Evolutionary conservation across 1,139 yeast species (phyloP).

Genomic region (Eremothecium cymbalariae): DNA sequence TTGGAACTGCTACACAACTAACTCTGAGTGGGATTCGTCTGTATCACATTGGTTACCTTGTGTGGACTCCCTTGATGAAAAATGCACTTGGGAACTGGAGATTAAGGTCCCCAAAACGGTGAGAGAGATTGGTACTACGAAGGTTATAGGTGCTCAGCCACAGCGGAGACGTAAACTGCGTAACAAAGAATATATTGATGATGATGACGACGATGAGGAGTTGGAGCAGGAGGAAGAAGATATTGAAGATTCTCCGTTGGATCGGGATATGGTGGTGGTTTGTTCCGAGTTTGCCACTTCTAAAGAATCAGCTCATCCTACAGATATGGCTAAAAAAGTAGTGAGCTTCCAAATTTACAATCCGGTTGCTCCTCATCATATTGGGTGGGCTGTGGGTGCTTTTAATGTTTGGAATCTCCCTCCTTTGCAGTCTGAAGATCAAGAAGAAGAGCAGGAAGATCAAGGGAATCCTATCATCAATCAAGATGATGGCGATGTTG

Average conservation of each 20-base stretch:
- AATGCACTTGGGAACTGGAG: conserved; percentile 88
- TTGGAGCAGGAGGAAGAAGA: conserved; percentile 32
- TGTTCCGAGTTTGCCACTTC: conserved; percentile 62
- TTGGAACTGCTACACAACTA: conserved; percentile 86
- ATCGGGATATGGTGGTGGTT: conserved; percentile 50
- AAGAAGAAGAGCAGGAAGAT: conserved; percentile 33
- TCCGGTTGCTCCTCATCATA: conserved; percentile 88
- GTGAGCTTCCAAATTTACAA: conserved; percentile 74
- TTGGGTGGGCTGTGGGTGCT: conserved; percentile 95
- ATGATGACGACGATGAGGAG: conserved; percentile 34
- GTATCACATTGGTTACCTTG: conserved; percentile 98
- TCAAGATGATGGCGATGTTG: conserved; percentile 33
- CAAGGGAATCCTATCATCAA: conserved; percentile 17
- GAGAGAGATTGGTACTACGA: conserved; percentile 54
- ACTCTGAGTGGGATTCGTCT: conserved; percentile 67
- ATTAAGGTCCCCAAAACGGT: conserved; percentile 74
- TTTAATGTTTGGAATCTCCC: conserved; percentile 52
- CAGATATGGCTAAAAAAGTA: conserved; percentile 63
- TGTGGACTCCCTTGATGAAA: conserved; percentile 79
- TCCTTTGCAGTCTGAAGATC: conserved; percentile 28
- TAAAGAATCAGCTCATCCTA: conserved; percentile 46
- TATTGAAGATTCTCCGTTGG: conserved; percentile 45
- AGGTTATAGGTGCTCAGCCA: conserved; percentile 34
- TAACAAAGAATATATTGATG: conserved; percentile 12
- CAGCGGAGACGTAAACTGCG: conserved; percentile 18